Evolutionary conservation across 2,329 filamentous ascomycete genomes (phyloP).

Genomic region (Cladorrhinum sp.): DNA sequence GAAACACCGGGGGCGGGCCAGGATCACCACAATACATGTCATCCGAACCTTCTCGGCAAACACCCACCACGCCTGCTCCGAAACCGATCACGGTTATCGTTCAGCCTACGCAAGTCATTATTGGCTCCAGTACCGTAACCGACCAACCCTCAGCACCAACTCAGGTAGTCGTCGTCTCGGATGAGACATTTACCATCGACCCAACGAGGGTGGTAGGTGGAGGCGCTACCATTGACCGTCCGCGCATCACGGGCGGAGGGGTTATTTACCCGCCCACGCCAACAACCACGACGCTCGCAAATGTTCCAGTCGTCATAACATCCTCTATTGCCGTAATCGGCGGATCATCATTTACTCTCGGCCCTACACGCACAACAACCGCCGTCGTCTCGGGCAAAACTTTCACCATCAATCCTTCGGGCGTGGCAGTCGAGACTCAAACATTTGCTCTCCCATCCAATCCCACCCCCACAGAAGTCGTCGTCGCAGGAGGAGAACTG

Average conservation of each 20-base stretch:
- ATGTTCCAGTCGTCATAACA: constrained; percentile 41
- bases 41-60: background rate
- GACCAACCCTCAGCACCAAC: constrained; percentile 38
- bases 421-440: constrained; percentile 33
- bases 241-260: constrained; percentile 29
- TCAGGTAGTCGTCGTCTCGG: constrained; percentile 41
- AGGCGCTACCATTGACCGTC: constrained; percentile 44
- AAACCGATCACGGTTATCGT: constrained; percentile 42
- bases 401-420: constrained; percentile 48
- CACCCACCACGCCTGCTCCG: background rate
- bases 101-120: constrained; percentile 44
- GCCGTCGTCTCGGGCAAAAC: constrained; percentile 40
- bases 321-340: constrained; percentile 42
- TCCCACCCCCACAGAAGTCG: constrained; percentile 40
- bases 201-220: constrained; percentile 45
- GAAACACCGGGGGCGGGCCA: background rate
- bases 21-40: constrained; percentile 5
- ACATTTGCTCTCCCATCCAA: constrained; percentile 33
- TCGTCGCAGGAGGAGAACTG: constrained; percentile 47
- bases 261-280: constrained; percentile 33
- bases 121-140: constrained; percentile 45
- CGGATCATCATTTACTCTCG: constrained; percentile 42
- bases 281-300: constrained; percentile 39
- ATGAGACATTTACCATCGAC: constrained; percentile 46
- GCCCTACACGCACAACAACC: constrained; percentile 33